Percentiles rank a stretch among this genome's conserved stretches.
phyloP scores from a whole-genome alignment of 768 basidiomycete genomes.

The Leccinum fibrillosum region DNA sequence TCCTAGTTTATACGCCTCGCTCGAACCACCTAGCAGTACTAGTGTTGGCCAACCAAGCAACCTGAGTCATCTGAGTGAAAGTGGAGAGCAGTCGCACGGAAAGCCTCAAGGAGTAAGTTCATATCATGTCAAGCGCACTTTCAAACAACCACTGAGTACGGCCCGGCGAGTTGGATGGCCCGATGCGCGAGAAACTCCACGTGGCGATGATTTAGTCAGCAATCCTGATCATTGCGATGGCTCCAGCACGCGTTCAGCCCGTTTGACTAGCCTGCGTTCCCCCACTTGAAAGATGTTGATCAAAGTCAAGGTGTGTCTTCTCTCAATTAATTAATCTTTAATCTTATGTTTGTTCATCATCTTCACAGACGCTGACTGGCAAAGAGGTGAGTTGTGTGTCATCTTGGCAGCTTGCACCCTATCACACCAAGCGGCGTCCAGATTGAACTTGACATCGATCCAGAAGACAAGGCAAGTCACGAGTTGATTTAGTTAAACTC shows the following conservation, averaged over 20 bases:
- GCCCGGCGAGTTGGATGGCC: too few species aligned
- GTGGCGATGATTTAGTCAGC: conserved; percentile 7
- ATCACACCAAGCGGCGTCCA: conserved; percentile 25
- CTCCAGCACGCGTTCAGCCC: too few species aligned
- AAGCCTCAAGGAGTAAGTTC: background rate
- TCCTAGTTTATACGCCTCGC: background rate
- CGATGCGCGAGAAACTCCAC: background rate
- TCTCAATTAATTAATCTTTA: background rate
- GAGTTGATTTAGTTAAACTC: background rate
- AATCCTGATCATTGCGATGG: background rate
- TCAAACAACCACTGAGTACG: too few species aligned
- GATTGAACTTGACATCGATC: conserved; percentile 96
- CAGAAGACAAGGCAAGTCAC: conserved; percentile 70
- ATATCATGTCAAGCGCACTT: background rate
- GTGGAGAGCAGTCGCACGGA: background rate
- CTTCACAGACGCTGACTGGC: conserved; percentile 62
- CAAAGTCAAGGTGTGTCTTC: conserved; percentile 21
- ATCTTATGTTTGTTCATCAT: background rate
- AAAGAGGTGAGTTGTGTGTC: conserved; percentile 69
- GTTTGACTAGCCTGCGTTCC: background rate
- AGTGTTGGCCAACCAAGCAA: background rate
- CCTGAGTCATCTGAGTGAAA: background rate
- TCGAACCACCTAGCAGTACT: background rate
- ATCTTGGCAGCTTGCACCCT: background rate
- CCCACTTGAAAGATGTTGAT: conserved; percentile 21